Conservation (phyloP, 2,329 filamentous ascomycete genomes). For the Aplosporella prunicola region DNA sequence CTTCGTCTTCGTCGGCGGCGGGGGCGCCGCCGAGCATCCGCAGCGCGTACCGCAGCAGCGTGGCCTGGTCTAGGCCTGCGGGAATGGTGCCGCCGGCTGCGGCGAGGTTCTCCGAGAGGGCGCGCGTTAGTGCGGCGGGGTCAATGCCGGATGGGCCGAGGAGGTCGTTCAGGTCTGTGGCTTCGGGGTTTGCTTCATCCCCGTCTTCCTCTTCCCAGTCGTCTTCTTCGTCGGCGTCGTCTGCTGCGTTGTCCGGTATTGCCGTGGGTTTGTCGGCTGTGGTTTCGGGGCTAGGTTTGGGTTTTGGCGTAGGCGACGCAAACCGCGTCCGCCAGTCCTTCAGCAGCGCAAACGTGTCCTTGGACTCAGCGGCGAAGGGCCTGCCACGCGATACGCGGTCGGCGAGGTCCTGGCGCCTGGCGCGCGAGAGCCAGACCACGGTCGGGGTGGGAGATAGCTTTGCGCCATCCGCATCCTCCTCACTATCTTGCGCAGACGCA, state of each 20-base stretch:
- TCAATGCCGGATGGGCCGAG: slow-evolving; percentile 13
- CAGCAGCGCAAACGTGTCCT: slow-evolving; percentile 30
- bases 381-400: no score
- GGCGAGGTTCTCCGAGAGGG: slow-evolving; percentile 24
- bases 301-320: slow-evolving; percentile 21
- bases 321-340: slow-evolving; percentile 37
- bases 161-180: slow-evolving; percentile 4
- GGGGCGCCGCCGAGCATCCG: slow-evolving; percentile 36
- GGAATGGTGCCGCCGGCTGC: slow-evolving; percentile 25
- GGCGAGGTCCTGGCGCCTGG: slow-evolving; percentile 16
- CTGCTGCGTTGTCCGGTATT: no score
- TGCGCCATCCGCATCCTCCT: slow-evolving; percentile 23
- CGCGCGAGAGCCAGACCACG: slow-evolving; percentile 26
- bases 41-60: slow-evolving; percentile 34
- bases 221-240: slow-evolving; percentile 8
- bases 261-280: slow-evolving; percentile 13
- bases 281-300: slow-evolving; percentile 17
- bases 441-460: slow-evolving; percentile 14
- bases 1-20: slow-evolving; percentile 13
- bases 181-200: slow-evolving; percentile 1
- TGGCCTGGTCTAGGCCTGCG: slow-evolving; percentile 31
- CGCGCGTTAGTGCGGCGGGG: slow-evolving; percentile 13
- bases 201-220: not conserved
- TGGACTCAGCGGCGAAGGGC: slow-evolving; percentile 19
- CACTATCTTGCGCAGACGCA: not conserved